These are phyloP conservation scores for Bipolaris gigantea DNA, from an alignment of 2,329 filamentous ascomycete species.

Conservation along the genomic window DNA sequence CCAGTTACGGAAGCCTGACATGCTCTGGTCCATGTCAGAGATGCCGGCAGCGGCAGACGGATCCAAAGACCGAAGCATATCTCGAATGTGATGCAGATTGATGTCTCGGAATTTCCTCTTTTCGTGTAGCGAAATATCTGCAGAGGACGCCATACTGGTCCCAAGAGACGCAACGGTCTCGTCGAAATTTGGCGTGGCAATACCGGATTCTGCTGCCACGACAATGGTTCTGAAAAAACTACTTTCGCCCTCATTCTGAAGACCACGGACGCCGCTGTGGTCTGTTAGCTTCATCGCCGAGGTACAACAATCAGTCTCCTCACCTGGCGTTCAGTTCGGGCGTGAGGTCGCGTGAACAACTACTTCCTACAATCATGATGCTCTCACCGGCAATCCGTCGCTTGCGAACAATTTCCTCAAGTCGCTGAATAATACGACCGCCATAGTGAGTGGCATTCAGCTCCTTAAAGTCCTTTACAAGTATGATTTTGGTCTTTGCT, in stretches of 20 bases:
- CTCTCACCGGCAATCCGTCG: conserved; percentile 71
- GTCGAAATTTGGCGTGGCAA: conserved; percentile 15
- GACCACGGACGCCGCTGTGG: conserved; percentile 45
- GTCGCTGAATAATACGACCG: conserved; percentile 65
- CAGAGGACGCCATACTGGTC: conserved; percentile 2
- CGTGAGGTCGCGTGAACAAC: conserved; percentile 56
- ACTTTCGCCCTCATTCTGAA: conserved; percentile 48
- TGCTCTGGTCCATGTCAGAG: conserved; percentile 26
- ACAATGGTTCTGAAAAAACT: conserved; percentile 43
- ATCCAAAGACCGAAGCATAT: conserved; percentile 59
- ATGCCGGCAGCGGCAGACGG: conserved; percentile 34
- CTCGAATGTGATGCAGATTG: conserved; percentile 66
- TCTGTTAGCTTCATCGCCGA: conserved; percentile 7
- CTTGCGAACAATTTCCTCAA: conserved; percentile 72
- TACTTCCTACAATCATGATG: conserved; percentile 80
- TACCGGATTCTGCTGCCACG: conserved; percentile 26
- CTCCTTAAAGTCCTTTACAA: conserved; percentile 79
- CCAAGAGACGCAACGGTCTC: conserved; percentile 15
- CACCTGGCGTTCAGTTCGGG: conserved; percentile 46
- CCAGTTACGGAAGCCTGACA: conserved; percentile 23
- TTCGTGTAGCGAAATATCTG: conserved; percentile 20
- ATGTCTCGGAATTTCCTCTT: conserved; percentile 49
- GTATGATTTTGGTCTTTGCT: conserved; percentile 66
- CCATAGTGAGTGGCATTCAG: conserved; percentile 71
- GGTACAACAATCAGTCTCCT: background rate